Percentiles rank a stretch among this genome's conserved stretches.
Evolutionary conservation across 2,329 filamentous ascomycete genomes (phyloP).

Genomic region (Cephalotrichum gorgonifer): DNA sequence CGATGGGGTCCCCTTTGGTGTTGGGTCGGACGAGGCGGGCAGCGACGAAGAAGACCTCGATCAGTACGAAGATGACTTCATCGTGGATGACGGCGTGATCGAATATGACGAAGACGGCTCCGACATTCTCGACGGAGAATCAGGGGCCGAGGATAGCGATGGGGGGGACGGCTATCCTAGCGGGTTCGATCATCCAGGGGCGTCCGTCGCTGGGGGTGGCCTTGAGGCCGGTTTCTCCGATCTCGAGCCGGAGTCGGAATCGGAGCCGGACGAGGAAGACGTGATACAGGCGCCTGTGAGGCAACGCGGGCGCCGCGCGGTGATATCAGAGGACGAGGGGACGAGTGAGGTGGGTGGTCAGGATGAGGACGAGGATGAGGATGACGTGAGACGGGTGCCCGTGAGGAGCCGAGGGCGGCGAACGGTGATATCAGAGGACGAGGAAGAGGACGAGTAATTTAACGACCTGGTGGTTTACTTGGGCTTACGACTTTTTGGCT

Average conservation of each 20-base stretch:
- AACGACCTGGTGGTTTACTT: neutral
- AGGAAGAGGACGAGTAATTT: neutral
- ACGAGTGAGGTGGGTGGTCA: too few relatives aligned
- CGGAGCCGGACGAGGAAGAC: neutral
- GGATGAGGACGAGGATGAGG: neutral
- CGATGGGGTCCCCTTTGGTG: slow-evolving; percentile 6
- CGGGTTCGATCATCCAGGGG: neutral
- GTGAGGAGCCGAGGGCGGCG: neutral
- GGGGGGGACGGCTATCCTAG: slow-evolving; percentile 7
- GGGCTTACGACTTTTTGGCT: neutral
- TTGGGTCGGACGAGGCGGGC: slow-evolving; percentile 7
- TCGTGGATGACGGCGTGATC: slow-evolving; percentile 22
- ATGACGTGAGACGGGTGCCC: neutral
- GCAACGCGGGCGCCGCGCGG: neutral
- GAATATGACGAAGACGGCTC: slow-evolving; percentile 10
- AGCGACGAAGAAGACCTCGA: slow-evolving; percentile 12
- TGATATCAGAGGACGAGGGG: neutral
- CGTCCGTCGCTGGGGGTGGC: slow-evolving; percentile 5
- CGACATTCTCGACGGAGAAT: neutral
- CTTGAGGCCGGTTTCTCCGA: slow-evolving; percentile 19
- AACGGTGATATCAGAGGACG: neutral
- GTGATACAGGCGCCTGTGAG: neutral
- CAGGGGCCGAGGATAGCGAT: slow-evolving; percentile 16
- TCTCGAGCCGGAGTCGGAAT: slow-evolving; percentile 14
- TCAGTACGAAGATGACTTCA: slow-evolving; percentile 28